Evolutionary conservation across 169 alveolate genomes (phyloP), one percentile per base, ranked within the genome.

Genomic region (Plasmodium malariae): DNA sequence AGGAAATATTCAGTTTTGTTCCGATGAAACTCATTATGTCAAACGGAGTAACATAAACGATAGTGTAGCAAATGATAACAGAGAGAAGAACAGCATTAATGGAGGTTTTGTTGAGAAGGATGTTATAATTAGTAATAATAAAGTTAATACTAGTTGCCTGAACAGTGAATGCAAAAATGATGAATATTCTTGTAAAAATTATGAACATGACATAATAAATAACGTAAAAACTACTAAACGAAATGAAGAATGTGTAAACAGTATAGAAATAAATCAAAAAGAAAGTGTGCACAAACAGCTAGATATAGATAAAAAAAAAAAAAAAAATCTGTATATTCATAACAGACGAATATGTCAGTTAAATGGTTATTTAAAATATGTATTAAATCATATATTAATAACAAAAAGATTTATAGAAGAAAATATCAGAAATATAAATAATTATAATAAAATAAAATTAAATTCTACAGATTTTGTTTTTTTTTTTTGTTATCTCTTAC

Each of bases 281-380:
- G 69, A 60, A 19, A 51, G 24, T 65, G 71, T 21, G 24, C 28
- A 62, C 45, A 87, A 17, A 24, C 19, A 78, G 48, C 9, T 87
- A 37, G 88, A 40, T 40, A 49, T 63, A 43, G 17, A 70, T 40
- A 17, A 62, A 55, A 51, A 87, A 74, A 80, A 40, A 40, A 87
- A 70, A 59, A 87, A 70, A 87, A 70, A 74, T 36, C 30, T 74
- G 49, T 51, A 71, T 55, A 65, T 24, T 87, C 63, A 63, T 11
- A 43, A 69, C 49, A 69, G 34, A 45, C 49, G 55, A 87, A 54
- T 78, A 30, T 37, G 68, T 30, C 59, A 67, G 6, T 36, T 87
- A 32, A 87, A 87, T 30, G 28, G 36, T 70, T 67, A 55, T 48
- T 43, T 74, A 70, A 87, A 69, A 40, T 74, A 87, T 87, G 73